These are phyloP conservation scores for Colletotrichum scovillei DNA, from an alignment of 2,329 filamentous ascomycete species.

Conservation along the genomic window DNA sequence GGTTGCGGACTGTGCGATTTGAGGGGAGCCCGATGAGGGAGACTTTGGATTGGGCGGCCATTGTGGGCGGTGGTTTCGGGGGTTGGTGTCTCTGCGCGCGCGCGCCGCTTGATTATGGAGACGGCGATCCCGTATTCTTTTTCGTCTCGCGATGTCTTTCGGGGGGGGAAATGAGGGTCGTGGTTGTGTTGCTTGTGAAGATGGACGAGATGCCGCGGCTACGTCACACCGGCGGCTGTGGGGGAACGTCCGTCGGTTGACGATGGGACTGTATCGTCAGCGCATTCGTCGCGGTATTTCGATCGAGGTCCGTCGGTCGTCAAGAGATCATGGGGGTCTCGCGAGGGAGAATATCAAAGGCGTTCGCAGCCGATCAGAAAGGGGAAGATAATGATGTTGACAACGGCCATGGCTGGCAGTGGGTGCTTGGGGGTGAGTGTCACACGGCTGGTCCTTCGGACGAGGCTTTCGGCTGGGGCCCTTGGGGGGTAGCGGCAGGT, in stretches of 20 bases:
- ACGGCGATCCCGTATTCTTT: background rate
- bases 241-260: conserved; percentile 3
- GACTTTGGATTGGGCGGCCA: conserved; percentile 83
- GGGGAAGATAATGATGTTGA: conserved; percentile 1
- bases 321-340: background rate
- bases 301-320: background rate
- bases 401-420: conserved; percentile 15
- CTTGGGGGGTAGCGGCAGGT: no score
- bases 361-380: conserved; percentile 4
- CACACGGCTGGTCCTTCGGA: conserved; percentile 21
- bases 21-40: conserved; percentile 55
- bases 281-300: conserved; percentile 16
- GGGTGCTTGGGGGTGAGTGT: background rate
- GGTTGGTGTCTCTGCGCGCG: background rate
- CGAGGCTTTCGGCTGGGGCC: conserved; percentile 9
- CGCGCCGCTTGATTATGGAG: background rate
- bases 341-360: background rate
- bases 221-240: conserved; percentile 21
- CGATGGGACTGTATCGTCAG: background rate
- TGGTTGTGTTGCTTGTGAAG: background rate
- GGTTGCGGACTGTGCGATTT: conserved; percentile 73
- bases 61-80: conserved; percentile 47
- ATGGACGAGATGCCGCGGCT: background rate
- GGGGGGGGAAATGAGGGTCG: background rate
- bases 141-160: background rate